phyloP scores from a whole-genome alignment of 768 basidiomycete genomes.

The Galerina marginata region DNA sequence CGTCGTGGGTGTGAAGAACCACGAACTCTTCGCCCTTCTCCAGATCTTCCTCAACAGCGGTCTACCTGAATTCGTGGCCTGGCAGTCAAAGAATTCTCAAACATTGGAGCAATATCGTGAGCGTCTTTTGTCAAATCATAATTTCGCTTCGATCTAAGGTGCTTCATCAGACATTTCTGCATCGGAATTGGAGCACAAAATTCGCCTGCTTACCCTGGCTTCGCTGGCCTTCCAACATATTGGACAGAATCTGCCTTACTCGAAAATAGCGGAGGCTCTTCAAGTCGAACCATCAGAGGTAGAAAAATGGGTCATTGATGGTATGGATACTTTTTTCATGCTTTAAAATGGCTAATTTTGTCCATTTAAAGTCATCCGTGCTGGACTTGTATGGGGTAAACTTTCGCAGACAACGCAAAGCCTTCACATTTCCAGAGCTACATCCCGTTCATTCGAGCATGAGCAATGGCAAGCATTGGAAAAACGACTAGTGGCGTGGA shows the following conservation, averaged over 20 bases:
- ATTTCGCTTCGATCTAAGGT: background rate
- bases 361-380: slow-evolving; percentile 68
- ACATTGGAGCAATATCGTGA: slow-evolving; percentile 63
- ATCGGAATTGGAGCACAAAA: slow-evolving; percentile 73
- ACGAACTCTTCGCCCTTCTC: slow-evolving; percentile 77
- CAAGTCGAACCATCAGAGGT: slow-evolving; percentile 70
- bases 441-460: slow-evolving; percentile 75
- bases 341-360: slow-evolving; percentile 3
- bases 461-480: slow-evolving; percentile 84
- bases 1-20: slow-evolving; percentile 65
- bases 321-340: slow-evolving; percentile 42
- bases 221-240: slow-evolving; percentile 80
- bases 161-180: slow-evolving; percentile 30
- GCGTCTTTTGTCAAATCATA: slow-evolving; percentile 24
- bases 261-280: slow-evolving; percentile 67
- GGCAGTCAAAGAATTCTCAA: slow-evolving; percentile 56
- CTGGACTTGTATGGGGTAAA: slow-evolving; percentile 79
- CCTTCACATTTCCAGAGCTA: slow-evolving; percentile 74
- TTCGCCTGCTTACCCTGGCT: slow-evolving; percentile 77
- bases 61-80: slow-evolving; percentile 63
- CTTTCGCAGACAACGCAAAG: slow-evolving; percentile 82
- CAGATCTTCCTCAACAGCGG: slow-evolving; percentile 75
- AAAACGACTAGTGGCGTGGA: slow-evolving; percentile 78
- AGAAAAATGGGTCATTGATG: slow-evolving; percentile 89
- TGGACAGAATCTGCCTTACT: slow-evolving; percentile 75